A percentile compares a stretch with the other conserved stretches of the same genome.
Conservation (phyloP, 2,329 filamentous ascomycete genomes). For the Fusarium robinianum region DNA sequence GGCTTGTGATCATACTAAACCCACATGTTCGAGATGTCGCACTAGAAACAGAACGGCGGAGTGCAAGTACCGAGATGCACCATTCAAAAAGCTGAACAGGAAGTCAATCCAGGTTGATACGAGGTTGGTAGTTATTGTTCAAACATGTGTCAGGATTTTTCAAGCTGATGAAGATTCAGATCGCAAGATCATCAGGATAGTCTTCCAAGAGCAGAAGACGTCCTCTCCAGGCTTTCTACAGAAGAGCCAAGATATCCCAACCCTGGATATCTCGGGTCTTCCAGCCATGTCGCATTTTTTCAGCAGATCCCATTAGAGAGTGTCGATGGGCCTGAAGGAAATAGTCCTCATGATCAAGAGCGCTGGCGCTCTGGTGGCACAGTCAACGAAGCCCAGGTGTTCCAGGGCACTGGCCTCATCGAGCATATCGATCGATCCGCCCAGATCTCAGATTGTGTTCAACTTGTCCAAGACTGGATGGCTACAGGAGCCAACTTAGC, state of each 20-base stretch:
- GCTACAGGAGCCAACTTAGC: constrained; percentile 4
- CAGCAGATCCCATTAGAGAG: constrained; percentile 8
- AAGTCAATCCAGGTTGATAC: neutral
- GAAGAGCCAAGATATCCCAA: constrained; percentile 23
- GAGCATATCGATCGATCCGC: neutral
- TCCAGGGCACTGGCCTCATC: constrained; percentile 1
- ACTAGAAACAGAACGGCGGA: constrained; percentile 4
- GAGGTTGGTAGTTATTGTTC: too few species aligned
- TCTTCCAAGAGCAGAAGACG: too few species aligned
- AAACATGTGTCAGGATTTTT: neutral
- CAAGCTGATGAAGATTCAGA: neutral
- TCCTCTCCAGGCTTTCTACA: too few species aligned
- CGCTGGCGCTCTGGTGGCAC: too few species aligned
- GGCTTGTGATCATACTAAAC: constrained; percentile 32
- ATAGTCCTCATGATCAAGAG: too few species aligned
- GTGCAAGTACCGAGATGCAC: constrained; percentile 4
- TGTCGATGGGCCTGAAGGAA: neutral
- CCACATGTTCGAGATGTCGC: constrained; percentile 34
- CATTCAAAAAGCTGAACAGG: constrained; percentile 12
- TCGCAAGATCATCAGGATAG: neutral
- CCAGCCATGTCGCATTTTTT: constrained; percentile 25
- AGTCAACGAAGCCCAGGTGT: neutral
- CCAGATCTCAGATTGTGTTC: neutral
- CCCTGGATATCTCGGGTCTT: constrained; percentile 29
- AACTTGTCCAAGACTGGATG: too few species aligned